These are phyloP conservation scores for Ogataea henricii DNA, from an alignment of 805 yeast genomes.

Conservation along the genomic window DNA sequence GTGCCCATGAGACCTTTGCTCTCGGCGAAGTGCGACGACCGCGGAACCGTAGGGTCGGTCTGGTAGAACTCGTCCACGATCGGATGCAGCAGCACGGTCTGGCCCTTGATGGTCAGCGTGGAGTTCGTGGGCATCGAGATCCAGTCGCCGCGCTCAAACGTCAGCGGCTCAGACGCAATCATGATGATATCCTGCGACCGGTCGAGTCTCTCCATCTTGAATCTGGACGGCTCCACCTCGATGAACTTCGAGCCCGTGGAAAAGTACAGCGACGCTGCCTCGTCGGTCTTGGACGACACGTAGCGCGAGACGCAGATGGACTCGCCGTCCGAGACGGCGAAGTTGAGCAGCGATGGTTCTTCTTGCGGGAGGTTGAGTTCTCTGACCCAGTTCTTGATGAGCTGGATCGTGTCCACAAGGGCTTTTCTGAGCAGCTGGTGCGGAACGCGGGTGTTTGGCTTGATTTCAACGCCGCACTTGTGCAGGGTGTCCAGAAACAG, in stretches of 20 bases:
- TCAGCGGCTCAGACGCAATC: conserved; percentile 92
- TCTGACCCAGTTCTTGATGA: conserved; percentile 77
- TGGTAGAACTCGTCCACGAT: conserved; percentile 87
- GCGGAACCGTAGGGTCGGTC: conserved; percentile 60
- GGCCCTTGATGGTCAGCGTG: conserved; percentile 73
- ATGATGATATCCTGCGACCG: conserved; percentile 93
- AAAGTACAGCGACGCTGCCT: conserved; percentile 94
- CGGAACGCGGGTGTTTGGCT: conserved; percentile 31
- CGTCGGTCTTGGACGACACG: conserved; percentile 85
- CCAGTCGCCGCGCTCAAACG: conserved; percentile 98
- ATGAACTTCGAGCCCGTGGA: conserved; percentile 90
- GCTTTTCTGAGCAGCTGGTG: conserved; percentile 67
- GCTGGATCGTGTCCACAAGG: conserved; percentile 67
- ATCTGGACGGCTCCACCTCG: conserved; percentile 89
- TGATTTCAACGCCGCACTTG: conserved; percentile 76
- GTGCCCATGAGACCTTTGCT: conserved; percentile 93
- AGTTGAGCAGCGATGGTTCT: conserved; percentile 86
- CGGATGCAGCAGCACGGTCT: conserved; percentile 89
- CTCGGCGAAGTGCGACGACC: conserved; percentile 83
- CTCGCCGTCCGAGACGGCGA: conserved; percentile 93
- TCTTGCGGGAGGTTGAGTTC: conserved; percentile 47
- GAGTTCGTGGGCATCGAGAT: conserved; percentile 95
- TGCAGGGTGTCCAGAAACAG: conserved; percentile 75
- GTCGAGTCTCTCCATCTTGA: conserved; percentile 90
- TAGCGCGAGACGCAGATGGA: conserved; percentile 86